Conservation (phyloP, 108 stramenopile genomes). For the Craspedostauros australis region DNA sequence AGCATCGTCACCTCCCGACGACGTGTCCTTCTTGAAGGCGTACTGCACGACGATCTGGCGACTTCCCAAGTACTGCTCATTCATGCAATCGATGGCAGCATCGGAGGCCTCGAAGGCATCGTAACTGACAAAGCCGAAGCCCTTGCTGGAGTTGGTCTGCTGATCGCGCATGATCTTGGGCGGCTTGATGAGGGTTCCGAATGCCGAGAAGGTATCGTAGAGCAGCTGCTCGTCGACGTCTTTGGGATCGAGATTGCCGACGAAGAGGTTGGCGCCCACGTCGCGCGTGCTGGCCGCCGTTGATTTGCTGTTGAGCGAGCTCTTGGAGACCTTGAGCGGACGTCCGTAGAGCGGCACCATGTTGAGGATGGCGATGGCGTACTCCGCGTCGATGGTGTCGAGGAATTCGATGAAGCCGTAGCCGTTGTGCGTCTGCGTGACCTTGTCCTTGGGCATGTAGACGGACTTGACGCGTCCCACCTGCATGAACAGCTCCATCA, state of each 20-base stretch:
- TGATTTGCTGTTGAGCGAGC: conserved; percentile 77
- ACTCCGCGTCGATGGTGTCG: conserved; percentile 91
- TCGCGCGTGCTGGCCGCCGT: conserved; percentile 47
- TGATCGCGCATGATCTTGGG: conserved; percentile 90
- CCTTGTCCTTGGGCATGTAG: conserved; percentile 98
- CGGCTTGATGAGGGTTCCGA: conserved; percentile 90
- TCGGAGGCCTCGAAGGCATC: conserved; percentile 94
- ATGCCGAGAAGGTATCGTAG: conserved; percentile 97
- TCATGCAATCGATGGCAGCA: conserved; percentile 98
- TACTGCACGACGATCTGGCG: conserved; percentile 95
- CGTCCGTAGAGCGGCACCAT: conserved; percentile 93
- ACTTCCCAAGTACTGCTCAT: conserved; percentile 94
- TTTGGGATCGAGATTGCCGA: conserved; percentile 91
- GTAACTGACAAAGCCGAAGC: conserved; percentile 93
- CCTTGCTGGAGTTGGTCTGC: conserved; percentile 79
- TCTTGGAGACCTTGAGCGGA: conserved; percentile 89
- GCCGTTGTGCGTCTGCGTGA: conserved; percentile 79
- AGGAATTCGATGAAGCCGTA: conserved; percentile 98
- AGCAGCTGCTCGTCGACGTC: conserved; percentile 97
- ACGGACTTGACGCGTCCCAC: conserved; percentile 91
- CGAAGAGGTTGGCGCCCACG: conserved; percentile 97
- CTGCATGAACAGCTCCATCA: conserved; percentile 93
- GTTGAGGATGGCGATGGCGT: conserved; percentile 94
- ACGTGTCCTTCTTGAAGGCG: conserved; percentile 92
- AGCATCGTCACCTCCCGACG: conserved; percentile 35